Percentiles rank a stretch among this genome's conserved stretches.
Conservation (phyloP, 2,329 filamentous ascomycete species). For the Esteya vermicola region DNA sequence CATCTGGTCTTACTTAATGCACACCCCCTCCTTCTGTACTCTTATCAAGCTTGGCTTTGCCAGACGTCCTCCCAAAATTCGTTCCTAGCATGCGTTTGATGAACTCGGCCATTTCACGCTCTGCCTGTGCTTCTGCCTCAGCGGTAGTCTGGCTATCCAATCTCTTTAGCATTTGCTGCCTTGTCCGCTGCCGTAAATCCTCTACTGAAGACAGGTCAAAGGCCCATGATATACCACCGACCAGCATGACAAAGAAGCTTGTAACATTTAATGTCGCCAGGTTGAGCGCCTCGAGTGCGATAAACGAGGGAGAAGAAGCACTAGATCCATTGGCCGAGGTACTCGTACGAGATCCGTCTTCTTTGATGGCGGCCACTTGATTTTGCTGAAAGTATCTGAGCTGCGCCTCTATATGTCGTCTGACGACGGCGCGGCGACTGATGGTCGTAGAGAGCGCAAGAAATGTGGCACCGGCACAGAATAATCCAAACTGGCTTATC, state of each 20-base stretch:
- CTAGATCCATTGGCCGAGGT: slow-evolving; percentile 17
- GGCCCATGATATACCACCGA: slow-evolving; percentile 61
- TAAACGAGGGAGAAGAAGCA: slow-evolving; percentile 43
- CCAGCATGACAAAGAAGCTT: slow-evolving; percentile 58
- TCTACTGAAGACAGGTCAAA: slow-evolving; percentile 60
- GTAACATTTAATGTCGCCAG: slow-evolving; percentile 78
- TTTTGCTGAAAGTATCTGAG: slow-evolving; percentile 58
- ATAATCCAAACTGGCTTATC: slow-evolving; percentile 51
- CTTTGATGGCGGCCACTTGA: slow-evolving; percentile 20
- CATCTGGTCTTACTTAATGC: too few species aligned
- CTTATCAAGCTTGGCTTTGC: too few species aligned
- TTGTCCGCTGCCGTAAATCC: slow-evolving; percentile 44
- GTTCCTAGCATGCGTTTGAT: slow-evolving; percentile 40
- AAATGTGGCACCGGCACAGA: slow-evolving; percentile 63
- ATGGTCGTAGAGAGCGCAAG: slow-evolving; percentile 57
- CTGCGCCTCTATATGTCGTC: slow-evolving; percentile 43
- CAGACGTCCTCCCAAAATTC: background rate
- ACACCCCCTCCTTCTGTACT: too few species aligned
- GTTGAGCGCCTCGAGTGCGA: slow-evolving; percentile 72
- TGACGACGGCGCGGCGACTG: slow-evolving; percentile 54
- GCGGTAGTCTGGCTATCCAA: slow-evolving; percentile 8
- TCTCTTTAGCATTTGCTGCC: slow-evolving; percentile 19
- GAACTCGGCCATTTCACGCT: slow-evolving; percentile 49
- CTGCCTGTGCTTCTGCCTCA: slow-evolving; percentile 33
- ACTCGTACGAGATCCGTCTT: background rate